Conservation (phyloP, 192 early-diverging fungal species). For the Coemansia sp. region DNA sequence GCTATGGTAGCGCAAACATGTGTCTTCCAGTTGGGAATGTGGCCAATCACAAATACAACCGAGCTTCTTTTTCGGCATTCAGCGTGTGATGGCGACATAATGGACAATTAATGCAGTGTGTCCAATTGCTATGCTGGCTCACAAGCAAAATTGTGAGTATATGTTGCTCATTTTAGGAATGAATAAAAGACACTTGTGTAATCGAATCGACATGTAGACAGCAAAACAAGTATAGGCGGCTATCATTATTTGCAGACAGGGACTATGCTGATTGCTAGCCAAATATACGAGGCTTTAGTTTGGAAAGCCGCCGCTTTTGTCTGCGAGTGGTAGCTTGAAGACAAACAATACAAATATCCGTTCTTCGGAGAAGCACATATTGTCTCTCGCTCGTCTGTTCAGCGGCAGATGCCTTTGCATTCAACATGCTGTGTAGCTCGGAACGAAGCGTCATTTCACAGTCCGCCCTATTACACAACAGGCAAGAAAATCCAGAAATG, state of each 20-base stretch:
- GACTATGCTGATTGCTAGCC: background rate
- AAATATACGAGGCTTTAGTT: background rate
- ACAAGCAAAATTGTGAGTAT: background rate
- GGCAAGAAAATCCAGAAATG: background rate
- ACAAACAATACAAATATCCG: background rate
- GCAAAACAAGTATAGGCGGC: background rate
- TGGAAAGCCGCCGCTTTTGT: background rate
- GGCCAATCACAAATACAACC: background rate
- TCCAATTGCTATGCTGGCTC: background rate
- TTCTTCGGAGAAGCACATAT: background rate
- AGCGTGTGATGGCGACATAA: constrained; percentile 4
- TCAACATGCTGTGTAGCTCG: background rate
- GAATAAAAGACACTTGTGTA: background rate
- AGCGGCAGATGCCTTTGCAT: background rate
- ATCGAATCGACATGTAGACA: background rate
- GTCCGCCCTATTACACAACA: background rate
- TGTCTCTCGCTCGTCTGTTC: background rate
- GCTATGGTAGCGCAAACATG: no score
- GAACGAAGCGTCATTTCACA: background rate
- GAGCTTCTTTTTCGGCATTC: background rate
- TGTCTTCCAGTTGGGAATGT: background rate
- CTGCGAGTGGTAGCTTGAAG: background rate
- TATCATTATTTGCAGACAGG: background rate
- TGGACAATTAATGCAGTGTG: constrained; percentile 12
- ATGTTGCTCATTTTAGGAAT: background rate